phyloP scores from a whole-genome alignment of 1,139 yeast genomes.

The Lodderomyces jiufengensis region DNA sequence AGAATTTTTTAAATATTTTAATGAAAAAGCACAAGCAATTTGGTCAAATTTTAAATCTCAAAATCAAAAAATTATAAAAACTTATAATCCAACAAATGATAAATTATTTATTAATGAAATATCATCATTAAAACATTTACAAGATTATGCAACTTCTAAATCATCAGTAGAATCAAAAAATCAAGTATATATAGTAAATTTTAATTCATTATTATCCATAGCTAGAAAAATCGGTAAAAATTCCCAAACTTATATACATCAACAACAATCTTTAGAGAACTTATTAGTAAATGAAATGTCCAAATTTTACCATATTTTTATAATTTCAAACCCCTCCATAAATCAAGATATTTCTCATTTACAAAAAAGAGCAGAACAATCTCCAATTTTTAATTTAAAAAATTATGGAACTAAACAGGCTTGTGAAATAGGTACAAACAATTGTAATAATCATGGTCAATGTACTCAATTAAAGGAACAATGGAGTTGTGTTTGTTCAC shows the following conservation, averaged over 20 bases:
- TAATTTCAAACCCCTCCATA: slow-evolving; percentile 26
- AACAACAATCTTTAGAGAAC: slow-evolving; percentile 28
- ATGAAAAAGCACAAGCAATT: slow-evolving; percentile 1
- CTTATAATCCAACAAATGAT: slow-evolving; percentile 35
- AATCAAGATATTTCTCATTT: slow-evolving; percentile 8
- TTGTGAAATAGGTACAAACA: slow-evolving; percentile 51
- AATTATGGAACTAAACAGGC: slow-evolving; percentile 42
- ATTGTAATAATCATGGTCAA: slow-evolving; percentile 63
- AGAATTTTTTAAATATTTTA: slow-evolving; percentile 22
- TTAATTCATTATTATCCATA: slow-evolving; percentile 38
- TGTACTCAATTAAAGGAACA: slow-evolving; percentile 20
- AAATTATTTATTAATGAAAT: slow-evolving; percentile 45
- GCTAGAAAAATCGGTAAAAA: slow-evolving; percentile 39
- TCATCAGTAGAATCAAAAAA: no score
- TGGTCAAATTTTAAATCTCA: slow-evolving; percentile 23
- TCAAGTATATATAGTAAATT: slow-evolving; percentile 27
- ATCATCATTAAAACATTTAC: slow-evolving; percentile 41
- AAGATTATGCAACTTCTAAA: slow-evolving; percentile 13
- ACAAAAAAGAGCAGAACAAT: slow-evolving; percentile 22
- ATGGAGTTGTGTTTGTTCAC: slow-evolving; percentile 57
- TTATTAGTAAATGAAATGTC: slow-evolving; percentile 23
- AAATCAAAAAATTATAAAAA: not conserved
- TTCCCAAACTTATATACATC: slow-evolving; percentile 38
- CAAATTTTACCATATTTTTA: slow-evolving; percentile 29
- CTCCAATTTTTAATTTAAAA: not conserved